Evolutionary conservation across 2,329 filamentous ascomycete genomes (phyloP).

Genomic region (Colletotrichum costaricense): DNA sequence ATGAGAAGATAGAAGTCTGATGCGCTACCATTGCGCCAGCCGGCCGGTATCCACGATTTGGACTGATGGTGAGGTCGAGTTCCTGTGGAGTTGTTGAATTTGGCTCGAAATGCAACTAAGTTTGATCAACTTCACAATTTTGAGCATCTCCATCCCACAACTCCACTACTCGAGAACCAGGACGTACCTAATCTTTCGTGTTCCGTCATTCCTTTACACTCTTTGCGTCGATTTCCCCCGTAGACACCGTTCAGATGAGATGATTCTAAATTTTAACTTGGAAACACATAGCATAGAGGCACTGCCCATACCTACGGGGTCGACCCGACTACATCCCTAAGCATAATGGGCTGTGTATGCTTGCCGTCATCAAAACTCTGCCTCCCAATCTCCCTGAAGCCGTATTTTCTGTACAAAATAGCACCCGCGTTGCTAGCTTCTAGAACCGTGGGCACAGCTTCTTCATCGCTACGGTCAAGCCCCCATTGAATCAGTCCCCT

Average conservation of each 20-base stretch:
- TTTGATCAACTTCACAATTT: neutral
- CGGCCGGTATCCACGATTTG: neutral
- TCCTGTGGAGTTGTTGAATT: neutral
- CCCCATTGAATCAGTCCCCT: neutral
- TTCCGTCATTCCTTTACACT: too few relatives aligned
- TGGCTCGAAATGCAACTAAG: neutral
- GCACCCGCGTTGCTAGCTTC: neutral
- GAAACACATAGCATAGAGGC: too few relatives aligned
- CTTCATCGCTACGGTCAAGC: conserved; percentile 3
- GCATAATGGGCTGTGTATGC: conserved; percentile 1
- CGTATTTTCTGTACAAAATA: neutral
- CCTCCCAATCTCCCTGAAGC: neutral
- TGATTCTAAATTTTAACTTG: too few relatives aligned
- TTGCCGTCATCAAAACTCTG: neutral
- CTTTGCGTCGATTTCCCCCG: too few relatives aligned
- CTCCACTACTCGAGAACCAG: neutral
- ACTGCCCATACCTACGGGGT: neutral
- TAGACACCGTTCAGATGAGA: too few relatives aligned
- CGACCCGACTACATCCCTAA: neutral
- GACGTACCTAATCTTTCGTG: neutral
- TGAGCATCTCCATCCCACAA: neutral
- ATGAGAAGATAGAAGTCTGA: conserved; percentile 31
- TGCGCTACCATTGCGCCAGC: conserved; percentile 36
- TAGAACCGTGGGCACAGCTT: neutral
- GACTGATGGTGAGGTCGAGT: neutral